phyloP scores from a whole-genome alignment of 2,329 filamentous ascomycete species.

The Penicillium sp. region DNA sequence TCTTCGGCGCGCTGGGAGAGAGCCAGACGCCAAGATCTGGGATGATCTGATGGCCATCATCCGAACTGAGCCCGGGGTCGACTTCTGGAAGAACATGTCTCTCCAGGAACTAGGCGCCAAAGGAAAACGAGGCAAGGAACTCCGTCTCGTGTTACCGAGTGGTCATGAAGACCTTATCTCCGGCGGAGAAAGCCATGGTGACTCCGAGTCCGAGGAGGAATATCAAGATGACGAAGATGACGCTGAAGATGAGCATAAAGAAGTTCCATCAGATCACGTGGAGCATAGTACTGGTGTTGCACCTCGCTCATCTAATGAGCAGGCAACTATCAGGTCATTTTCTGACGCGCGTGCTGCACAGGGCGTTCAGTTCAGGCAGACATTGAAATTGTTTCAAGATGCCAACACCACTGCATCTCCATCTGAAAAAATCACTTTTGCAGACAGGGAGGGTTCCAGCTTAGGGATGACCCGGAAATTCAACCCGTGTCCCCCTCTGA shows the following conservation, averaged over 20 bases:
- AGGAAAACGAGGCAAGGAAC: conserved; percentile 8
- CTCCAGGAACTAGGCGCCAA: conserved; percentile 7
- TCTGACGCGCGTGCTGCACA: not conserved
- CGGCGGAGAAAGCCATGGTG: not conserved
- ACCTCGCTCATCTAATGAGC: not conserved
- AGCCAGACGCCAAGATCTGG: conserved; percentile 6
- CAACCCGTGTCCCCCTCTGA: not conserved
- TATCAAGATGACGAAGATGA: not conserved
- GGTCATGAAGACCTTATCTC: not conserved
- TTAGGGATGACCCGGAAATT: not conserved
- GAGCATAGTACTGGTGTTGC: not conserved
- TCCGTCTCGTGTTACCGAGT: conserved; percentile 6
- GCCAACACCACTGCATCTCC: not conserved
- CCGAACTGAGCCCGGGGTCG: not conserved
- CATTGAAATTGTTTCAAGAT: not conserved
- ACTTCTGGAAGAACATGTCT: conserved; percentile 18
- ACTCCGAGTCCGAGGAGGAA: not conserved
- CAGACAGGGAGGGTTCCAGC: not conserved
- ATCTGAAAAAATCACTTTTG: not conserved
- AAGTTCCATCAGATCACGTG: not conserved
- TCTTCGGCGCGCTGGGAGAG: not conserved
- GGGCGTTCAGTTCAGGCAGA: not conserved
- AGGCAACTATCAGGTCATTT: not conserved
- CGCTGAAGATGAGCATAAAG: not conserved
- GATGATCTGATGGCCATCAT: conserved; percentile 6